Base-by-base conservation (phyloP, 306 rosid genomes). In the Castanospermum australe region DNA sequence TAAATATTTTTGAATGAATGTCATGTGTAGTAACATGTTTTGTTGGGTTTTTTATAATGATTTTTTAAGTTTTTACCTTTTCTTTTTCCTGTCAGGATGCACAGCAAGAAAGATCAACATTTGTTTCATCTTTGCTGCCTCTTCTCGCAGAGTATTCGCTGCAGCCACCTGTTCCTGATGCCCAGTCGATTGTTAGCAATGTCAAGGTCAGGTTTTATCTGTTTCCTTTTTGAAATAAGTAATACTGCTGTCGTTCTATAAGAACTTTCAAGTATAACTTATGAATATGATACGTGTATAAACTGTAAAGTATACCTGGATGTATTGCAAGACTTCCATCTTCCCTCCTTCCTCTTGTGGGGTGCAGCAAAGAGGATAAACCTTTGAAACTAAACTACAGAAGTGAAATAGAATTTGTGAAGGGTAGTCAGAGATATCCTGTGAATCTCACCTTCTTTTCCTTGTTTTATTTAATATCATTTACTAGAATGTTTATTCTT, bases 141-240 rank as follows among this genome's bases (percentile, higher is more conserved):
- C 95, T 95, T 86, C 93, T 95, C 50, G 90, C 92, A 36, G 98
- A 95, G 78, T 93, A 95, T 88, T 87, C 99, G 7, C 78, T 95
- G 85, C 99, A 91, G 85, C 99, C 98, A 50, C 88, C 92, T 5
- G 93, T 85, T 71, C 80, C 82, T 68, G 99, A 95, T 85, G 99
- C 98, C 22, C 98, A 90, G 71, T 90, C 99, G 8, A 93, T 93
- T 84, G 91, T 89, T 69, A 92, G 96, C 87, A 95, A 89, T 83
- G 91, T 95, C 80, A 91, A 94, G 98, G 98, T 94, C 79, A 76
- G 78, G 71, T 73, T 83, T 73, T 41, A 60, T 55, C 47, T 61
- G 76, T 50, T 71, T 67, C 82, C 32, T 36, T 52, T 67, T 14
- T 65, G 41, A 59, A 75, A 81, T 36, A 75, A 57, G 30, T 70